Evolutionary conservation across 331 rosid genomes (phyloP).

Genomic region (Saraca asoca): DNA sequence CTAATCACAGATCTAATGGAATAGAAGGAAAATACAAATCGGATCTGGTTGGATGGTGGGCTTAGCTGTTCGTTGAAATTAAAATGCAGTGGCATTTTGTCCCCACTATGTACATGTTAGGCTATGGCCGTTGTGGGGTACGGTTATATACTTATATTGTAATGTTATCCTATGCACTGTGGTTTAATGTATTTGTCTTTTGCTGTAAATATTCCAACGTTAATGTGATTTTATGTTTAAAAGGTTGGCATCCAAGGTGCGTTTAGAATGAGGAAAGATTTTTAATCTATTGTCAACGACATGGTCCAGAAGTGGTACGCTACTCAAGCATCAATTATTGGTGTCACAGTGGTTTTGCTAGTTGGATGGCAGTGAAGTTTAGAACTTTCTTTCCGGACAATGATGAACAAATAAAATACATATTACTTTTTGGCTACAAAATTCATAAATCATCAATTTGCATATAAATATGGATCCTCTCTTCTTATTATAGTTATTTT

Average conservation of each 20-base stretch:
- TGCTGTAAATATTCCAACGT: slow-evolving; percentile 27
- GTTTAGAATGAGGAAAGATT: background rate
- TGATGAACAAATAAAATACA: no score
- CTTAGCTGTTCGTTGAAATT: slow-evolving; percentile 49
- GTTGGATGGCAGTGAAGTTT: no score
- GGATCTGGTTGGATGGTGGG: slow-evolving; percentile 37
- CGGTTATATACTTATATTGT: slow-evolving; percentile 17
- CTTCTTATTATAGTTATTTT: no score
- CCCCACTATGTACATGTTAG: slow-evolving; percentile 35
- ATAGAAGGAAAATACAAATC: slow-evolving; percentile 25
- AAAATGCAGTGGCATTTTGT: slow-evolving; percentile 37
- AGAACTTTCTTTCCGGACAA: no score
- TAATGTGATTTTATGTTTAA: slow-evolving; percentile 15
- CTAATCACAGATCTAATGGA: slow-evolving; percentile 42
- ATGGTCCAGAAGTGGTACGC: no score
- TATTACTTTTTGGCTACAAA: no score
- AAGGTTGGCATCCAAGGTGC: background rate
- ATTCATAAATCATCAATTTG: no score
- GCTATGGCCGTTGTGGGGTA: slow-evolving; percentile 41
- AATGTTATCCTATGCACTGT: slow-evolving; percentile 29
- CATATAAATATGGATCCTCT: no score
- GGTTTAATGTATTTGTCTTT: slow-evolving; percentile 38
- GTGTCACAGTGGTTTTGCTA: no score
- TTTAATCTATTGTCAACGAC: no score
- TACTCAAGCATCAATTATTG: no score